Percentiles rank a stretch among this genome's conserved stretches.
Conservation (phyloP, 108 stramenopile genomes). For the Skeletonema grethae region DNA sequence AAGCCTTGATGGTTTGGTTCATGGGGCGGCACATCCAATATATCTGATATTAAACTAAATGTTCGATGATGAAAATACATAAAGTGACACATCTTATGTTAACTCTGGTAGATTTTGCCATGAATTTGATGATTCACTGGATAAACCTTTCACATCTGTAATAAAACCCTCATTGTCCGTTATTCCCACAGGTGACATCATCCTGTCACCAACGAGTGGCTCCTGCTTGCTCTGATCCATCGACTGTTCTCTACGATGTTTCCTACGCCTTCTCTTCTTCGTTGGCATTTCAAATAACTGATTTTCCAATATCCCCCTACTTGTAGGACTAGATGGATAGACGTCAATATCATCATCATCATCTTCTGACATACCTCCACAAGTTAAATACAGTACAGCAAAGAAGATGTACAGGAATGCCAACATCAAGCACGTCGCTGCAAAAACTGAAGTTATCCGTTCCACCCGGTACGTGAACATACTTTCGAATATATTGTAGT, state of each 20-base stretch:
- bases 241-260: slow-evolving; percentile 30
- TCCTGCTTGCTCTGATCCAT: slow-evolving; percentile 38
- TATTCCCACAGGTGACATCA: slow-evolving; percentile 29
- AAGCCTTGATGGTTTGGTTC: no score
- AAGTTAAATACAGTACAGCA: slow-evolving; percentile 54
- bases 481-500: slow-evolving; percentile 32
- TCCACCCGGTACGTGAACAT: slow-evolving; percentile 70
- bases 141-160: slow-evolving; percentile 39
- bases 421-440: slow-evolving; percentile 79
- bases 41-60: neutral
- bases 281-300: slow-evolving; percentile 40
- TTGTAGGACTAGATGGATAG: neutral
- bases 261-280: slow-evolving; percentile 14
- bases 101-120: neutral
- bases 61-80: neutral
- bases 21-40: neutral
- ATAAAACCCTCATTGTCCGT: slow-evolving; percentile 43
- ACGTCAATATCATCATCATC: slow-evolving; percentile 10
- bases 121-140: slow-evolving; percentile 42
- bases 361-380: slow-evolving; percentile 40
- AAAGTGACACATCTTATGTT: neutral
- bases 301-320: slow-evolving; percentile 6
- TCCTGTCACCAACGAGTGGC: slow-evolving; percentile 22
- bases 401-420: slow-evolving; percentile 75
- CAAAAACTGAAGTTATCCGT: slow-evolving; percentile 75